phyloP scores from a whole-genome alignment of 2,329 filamentous ascomycete genomes.

The Celoporthe dispersa region DNA sequence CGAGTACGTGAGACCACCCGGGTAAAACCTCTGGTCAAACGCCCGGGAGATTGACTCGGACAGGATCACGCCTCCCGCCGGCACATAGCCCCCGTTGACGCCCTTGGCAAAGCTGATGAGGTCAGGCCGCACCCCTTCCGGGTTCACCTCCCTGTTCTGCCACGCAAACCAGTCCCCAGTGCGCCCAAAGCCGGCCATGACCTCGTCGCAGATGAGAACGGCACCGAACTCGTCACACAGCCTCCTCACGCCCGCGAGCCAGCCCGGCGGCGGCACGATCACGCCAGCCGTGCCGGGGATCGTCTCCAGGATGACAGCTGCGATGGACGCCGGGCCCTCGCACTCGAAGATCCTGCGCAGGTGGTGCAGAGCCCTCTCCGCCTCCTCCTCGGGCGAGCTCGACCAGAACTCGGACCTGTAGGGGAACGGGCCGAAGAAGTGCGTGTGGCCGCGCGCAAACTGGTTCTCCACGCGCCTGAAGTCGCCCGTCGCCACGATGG shows the following conservation, averaged over 20 bases:
- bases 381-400: slow-evolving; percentile 26
- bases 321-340: slow-evolving; percentile 22
- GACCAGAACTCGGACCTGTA: slow-evolving; percentile 30
- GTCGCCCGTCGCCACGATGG: slow-evolving; percentile 33
- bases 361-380: slow-evolving; percentile 25
- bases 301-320: slow-evolving; percentile 25
- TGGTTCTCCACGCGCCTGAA: slow-evolving; percentile 32
- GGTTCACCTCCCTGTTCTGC: slow-evolving; percentile 27
- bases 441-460: slow-evolving; percentile 28
- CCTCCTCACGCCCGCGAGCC: slow-evolving; percentile 24
- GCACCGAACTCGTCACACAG: slow-evolving; percentile 28
- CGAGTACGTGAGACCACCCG: slow-evolving; percentile 27
- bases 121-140: slow-evolving; percentile 21
- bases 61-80: slow-evolving; percentile 28
- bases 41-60: slow-evolving; percentile 22
- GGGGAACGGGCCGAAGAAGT: slow-evolving; percentile 28
- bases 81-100: slow-evolving; percentile 28
- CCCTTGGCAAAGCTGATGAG: slow-evolving; percentile 29
- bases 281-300: slow-evolving; percentile 27
- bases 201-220: slow-evolving; percentile 28
- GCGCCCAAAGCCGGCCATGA: slow-evolving; percentile 28
- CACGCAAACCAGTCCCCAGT: slow-evolving; percentile 29
- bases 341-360: slow-evolving; percentile 28
- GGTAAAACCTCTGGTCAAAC: slow-evolving; percentile 26
- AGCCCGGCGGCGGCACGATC: slow-evolving; percentile 24